phyloP scores from a whole-genome alignment of 768 basidiomycete species.

The Mycena alexandri region DNA sequence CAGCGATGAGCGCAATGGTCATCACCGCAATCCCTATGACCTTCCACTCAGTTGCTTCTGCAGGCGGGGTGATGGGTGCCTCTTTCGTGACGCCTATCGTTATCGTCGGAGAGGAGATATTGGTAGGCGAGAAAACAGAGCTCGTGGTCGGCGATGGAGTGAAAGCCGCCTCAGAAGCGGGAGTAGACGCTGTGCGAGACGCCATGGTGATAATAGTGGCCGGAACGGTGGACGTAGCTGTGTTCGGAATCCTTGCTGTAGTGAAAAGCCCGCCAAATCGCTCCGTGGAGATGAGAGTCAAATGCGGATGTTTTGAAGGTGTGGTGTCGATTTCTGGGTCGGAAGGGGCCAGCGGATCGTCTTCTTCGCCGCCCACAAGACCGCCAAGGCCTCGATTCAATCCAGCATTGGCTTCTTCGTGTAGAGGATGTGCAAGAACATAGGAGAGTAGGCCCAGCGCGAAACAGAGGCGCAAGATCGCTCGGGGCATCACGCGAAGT shows the following conservation, averaged over 20 bases:
- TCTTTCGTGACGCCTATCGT: slow-evolving; percentile 28
- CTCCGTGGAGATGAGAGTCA: slow-evolving; percentile 6
- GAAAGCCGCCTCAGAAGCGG: slow-evolving; percentile 1
- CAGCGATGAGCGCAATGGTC: slow-evolving; percentile 69
- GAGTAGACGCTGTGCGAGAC: slow-evolving; percentile 24
- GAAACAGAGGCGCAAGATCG: slow-evolving; percentile 30
- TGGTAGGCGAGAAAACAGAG: slow-evolving; percentile 18
- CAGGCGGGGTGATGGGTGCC: slow-evolving; percentile 50
- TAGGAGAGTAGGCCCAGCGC: slow-evolving; percentile 20
- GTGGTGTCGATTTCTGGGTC: slow-evolving; percentile 17
- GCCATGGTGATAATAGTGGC: slow-evolving; percentile 9
- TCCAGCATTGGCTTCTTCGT: slow-evolving; percentile 14
- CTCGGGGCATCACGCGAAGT: slow-evolving; percentile 25
- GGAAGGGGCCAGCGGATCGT: slow-evolving; percentile 18
- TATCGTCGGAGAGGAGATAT: slow-evolving; percentile 27
- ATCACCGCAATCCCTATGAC: slow-evolving; percentile 77
- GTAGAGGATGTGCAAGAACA: slow-evolving; percentile 33
- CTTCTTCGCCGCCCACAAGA: slow-evolving; percentile 38
- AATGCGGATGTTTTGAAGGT: slow-evolving; percentile 20
- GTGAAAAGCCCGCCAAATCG: slow-evolving; percentile 24
- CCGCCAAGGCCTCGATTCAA: slow-evolving; percentile 36
- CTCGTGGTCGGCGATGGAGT: slow-evolving; percentile 18
- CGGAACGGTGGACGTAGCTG: slow-evolving; percentile 13
- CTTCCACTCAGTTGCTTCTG: slow-evolving; percentile 71
- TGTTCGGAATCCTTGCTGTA: slow-evolving; percentile 1